phyloP scores from a whole-genome alignment of 139 green algal genomes.

The Tetraselmis chui region DNA sequence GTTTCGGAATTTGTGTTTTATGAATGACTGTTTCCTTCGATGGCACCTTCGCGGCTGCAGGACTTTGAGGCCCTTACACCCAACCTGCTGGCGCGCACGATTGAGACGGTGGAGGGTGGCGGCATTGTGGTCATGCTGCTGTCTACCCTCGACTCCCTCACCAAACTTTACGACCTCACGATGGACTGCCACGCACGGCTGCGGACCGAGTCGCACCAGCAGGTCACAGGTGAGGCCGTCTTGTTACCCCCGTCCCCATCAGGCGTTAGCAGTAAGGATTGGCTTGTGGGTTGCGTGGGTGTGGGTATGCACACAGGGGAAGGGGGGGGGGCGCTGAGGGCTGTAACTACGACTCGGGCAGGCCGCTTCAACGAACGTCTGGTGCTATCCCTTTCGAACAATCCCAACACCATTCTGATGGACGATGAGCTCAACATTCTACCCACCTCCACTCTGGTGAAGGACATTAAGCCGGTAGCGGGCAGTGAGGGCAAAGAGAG shows the following conservation, averaged over 20 bases:
- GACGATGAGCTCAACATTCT: constrained; percentile 99
- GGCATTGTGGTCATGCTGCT: constrained; percentile 92
- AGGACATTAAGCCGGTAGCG: constrained; percentile 56
- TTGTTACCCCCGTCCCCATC: too few species aligned
- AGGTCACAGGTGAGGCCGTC: constrained; percentile 47
- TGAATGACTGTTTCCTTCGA: neutral
- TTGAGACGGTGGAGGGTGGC: constrained; percentile 97
- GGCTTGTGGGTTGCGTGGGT: too few species aligned
- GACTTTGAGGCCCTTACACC: constrained; percentile 98
- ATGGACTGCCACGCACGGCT: constrained; percentile 96
- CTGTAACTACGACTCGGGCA: constrained; percentile 18
- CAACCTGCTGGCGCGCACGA: constrained; percentile 92
- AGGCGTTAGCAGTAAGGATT: too few species aligned
- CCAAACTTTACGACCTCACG: constrained; percentile 88
- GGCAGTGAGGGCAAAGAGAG: constrained; percentile 41
- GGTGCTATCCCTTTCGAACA: constrained; percentile 84
- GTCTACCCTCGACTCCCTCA: constrained; percentile 75
- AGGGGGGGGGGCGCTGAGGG: neutral
- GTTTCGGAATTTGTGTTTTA: neutral
- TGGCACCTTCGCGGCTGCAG: too few species aligned
- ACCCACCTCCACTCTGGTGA: constrained; percentile 74
- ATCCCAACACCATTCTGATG: constrained; percentile 80
- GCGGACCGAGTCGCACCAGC: constrained; percentile 82
- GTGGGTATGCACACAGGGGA: too few species aligned
- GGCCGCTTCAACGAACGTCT: constrained; percentile 96